Evolutionary conservation across 768 basidiomycete genomes (phyloP), one percentile per base, ranked within the genome.

Genomic region (Tubosaeta sp.): DNA sequence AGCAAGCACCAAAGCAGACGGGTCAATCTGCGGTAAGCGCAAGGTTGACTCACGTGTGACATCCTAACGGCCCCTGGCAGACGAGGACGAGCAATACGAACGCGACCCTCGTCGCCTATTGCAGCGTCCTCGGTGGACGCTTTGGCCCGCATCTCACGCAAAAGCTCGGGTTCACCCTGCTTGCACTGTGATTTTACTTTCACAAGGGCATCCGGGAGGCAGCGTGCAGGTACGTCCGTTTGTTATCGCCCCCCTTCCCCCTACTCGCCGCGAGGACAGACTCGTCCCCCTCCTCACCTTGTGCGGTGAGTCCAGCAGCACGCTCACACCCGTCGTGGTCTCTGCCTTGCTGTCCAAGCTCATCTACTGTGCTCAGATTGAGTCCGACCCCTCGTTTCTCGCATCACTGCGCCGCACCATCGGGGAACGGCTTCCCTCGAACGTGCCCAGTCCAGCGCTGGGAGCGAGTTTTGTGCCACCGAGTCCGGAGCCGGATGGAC

Each of bases 161-260:
- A n/a, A n/a, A 64, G 80, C 73, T 93, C 5, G 85, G 88, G 60
- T 78, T 91, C 3, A 79, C 86, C 3, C 69, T 92, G n/a, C 2
- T 86, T 0, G 81, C 81, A 2, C 62, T 93, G 43, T 71, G 78
- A 41, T 92, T 91, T 61, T 86, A 84, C 64, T 90, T 90, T 69
- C 89, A 92, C 57, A 88, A 92, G 50, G 88, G 90, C 1, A 90
- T 92, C 0, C 66, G 88, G 17, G 90, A 92, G 63, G 86, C 87
- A 0, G 66, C 83, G 76, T 64, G 84, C 84, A 0, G 89, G 89
- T 91, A 59, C 48, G 83, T 22, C 33, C n/a, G n/a, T n/a, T n/a
- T n/a, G n/a, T n/a, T n/a, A 32, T n/a, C 49, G 22, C 17, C 34
- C 33, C 27, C 32, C 43, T 16, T 26, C 12, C 4, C 35, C 42